Percentiles rank a stretch among this genome's conserved stretches.
Conservation (phyloP, 208 protist genomes). For the Trypanosoma melophagium region DNA sequence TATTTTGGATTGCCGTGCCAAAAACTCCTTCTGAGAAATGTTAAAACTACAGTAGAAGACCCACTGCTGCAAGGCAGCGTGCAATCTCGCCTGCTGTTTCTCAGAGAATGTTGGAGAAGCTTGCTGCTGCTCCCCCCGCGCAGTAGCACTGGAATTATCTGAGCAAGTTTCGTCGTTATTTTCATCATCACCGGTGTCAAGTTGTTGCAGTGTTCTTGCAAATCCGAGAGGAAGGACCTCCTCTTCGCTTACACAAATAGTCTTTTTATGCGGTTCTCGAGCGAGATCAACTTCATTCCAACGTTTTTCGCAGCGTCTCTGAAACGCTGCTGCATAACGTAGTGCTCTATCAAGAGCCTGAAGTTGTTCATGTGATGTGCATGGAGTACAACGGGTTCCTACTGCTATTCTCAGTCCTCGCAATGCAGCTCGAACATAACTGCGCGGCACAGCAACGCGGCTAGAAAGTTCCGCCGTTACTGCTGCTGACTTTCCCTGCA, state of each 20-base stretch:
- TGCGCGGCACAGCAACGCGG: conserved; percentile 19
- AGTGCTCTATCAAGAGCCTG: conserved; percentile 17
- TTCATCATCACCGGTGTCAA: conserved; percentile 3
- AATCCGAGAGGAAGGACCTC: neutral
- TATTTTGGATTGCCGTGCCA: conserved; percentile 19
- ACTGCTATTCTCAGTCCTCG: conserved; percentile 13
- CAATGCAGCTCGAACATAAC: conserved; percentile 16
- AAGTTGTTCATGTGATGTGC: neutral
- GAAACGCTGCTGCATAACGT: conserved; percentile 17
- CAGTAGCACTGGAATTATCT: neutral
- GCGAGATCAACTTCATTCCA: neutral
- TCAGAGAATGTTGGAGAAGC: conserved; percentile 9
- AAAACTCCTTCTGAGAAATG: conserved; percentile 19
- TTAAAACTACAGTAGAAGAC: conserved; percentile 18
- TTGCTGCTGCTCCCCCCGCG: neutral
- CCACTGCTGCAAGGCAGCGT: conserved; percentile 34
- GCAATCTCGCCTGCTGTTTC: conserved; percentile 23
- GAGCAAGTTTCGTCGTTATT: neutral
- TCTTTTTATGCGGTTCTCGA: neutral
- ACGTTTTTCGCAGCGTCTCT: conserved; percentile 5
- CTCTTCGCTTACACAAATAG: neutral
- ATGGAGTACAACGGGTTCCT: neutral
- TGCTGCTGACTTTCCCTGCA: neutral
- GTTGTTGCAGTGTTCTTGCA: conserved; percentile 19
- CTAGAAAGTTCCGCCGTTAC: neutral